Evolutionary conservation across 2,329 filamentous ascomycete genomes (phyloP).

Genomic region (Chalaropsis ovoidea): DNA sequence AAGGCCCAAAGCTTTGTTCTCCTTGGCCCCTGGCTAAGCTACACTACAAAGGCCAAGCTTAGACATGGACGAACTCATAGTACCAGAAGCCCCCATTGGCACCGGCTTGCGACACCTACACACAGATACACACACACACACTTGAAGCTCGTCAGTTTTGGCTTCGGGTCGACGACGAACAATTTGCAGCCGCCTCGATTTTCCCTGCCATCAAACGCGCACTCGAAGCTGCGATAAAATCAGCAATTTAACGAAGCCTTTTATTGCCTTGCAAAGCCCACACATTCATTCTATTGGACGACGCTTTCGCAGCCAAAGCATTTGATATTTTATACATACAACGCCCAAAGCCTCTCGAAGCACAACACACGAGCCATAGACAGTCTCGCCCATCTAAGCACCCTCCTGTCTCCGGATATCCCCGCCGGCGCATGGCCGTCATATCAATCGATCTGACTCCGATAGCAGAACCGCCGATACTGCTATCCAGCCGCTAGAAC

Average conservation of each 20-base stretch:
- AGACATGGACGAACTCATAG: not conserved
- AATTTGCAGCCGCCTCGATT: not conserved
- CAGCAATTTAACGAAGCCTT: too few relatives aligned
- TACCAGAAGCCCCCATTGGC: not conserved
- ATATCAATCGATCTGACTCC: not conserved
- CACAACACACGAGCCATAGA: not conserved
- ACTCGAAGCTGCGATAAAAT: too few relatives aligned
- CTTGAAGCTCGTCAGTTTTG: not conserved
- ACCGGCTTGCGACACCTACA: not conserved
- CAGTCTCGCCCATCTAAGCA: not conserved
- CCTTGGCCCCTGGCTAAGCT: conserved; percentile 9
- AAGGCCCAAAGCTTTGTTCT: not conserved
- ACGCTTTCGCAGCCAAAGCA: not conserved
- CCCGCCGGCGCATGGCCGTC: not conserved
- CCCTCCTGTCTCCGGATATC: not conserved
- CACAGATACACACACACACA: not conserved
- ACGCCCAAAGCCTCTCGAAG: not conserved
- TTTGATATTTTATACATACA: not conserved
- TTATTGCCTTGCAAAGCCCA: not conserved
- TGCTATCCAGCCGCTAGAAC: not conserved
- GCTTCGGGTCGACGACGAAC: not conserved
- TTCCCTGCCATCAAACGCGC: too few relatives aligned
- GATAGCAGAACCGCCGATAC: not conserved
- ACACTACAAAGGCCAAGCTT: not conserved
- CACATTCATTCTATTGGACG: not conserved